Base-by-base conservation (phyloP, 805 yeast species). In the Brettanomyces nanus region DNA sequence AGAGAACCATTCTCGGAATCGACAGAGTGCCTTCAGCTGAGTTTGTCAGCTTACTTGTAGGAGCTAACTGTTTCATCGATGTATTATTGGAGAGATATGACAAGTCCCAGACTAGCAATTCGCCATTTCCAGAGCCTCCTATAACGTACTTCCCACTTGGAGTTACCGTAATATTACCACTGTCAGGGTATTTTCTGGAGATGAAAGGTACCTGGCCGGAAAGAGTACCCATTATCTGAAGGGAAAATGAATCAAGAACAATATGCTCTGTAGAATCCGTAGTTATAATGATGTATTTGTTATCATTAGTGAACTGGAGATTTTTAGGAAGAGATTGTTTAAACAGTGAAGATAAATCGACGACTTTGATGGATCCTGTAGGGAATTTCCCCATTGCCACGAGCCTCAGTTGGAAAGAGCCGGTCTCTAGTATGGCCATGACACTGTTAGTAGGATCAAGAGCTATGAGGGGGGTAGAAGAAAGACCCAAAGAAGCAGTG, bases 381-480 rank as follows among this genome's bases (percentile, higher is more conserved):
- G 53, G 52, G 28, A 47, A 49, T 29, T 37, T 39, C 17, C 34
- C 37, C 10, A 47, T 28, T 13, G 59, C 48, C 6, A 53, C 44
- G 23, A 57, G 26, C 7, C 26, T 39, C 19, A 56, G 37, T 10
- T 25, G 30, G 33, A 10, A 41, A 4, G 45, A 44, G 20, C 40
- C 45, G 23, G 48, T 64, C 4, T 71, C 87, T 41, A 44, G 52
- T 11, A 82, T 69, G 0, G 85, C 95, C 59, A 86, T 78, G 0
- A 89, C 82, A 6, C 79, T 62, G 1, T 95, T 95, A 28, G 83
- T 73, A 2, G 96, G 92, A 59, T 90, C 97, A 47, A 77, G 74
- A 0, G 92, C 83, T 10, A 80, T 65, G 20, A 76, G 58, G 14
- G 39, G 28, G 19, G 26, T 25, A n/a, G 31, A 35, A 7, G 75